These are phyloP conservation scores for Astrocystis sublimbata DNA, from an alignment of 495 filamentous ascomycete genomes.

Conservation along the genomic window DNA sequence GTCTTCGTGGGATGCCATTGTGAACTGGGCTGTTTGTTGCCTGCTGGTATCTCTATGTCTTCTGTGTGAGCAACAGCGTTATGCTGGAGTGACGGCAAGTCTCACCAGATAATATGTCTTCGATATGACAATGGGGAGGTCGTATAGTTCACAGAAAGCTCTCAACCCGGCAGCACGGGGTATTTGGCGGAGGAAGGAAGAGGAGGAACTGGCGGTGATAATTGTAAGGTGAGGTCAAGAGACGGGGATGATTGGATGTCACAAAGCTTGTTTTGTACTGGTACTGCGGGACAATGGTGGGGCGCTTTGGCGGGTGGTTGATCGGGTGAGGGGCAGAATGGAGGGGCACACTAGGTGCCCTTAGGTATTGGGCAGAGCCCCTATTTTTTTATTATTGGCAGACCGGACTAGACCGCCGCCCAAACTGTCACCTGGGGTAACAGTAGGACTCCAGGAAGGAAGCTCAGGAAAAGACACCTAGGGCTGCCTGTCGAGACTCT, in stretches of 20 bases:
- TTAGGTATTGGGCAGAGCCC: too few relatives aligned
- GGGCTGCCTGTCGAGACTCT: too few relatives aligned
- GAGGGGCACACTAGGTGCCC: too few relatives aligned
- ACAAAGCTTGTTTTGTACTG: slow-evolving; percentile 21
- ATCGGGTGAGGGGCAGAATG: slow-evolving; percentile 19
- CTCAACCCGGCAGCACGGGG: slow-evolving; percentile 7
- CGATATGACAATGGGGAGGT: not conserved
- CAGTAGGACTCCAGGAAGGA: too few relatives aligned
- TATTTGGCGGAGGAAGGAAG: slow-evolving; percentile 9
- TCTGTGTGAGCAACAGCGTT: slow-evolving; percentile 1
- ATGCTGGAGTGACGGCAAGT: slow-evolving; percentile 6
- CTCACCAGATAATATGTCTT: slow-evolving; percentile 1
- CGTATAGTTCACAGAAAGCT: not conserved
- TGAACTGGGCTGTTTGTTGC: slow-evolving; percentile 6
- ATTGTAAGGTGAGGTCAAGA: slow-evolving; percentile 21
- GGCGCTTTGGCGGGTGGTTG: slow-evolving; percentile 13
- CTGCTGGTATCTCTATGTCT: not conserved
- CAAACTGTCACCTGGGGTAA: not conserved
- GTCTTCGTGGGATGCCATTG: slow-evolving; percentile 72
- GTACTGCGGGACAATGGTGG: slow-evolving; percentile 23
- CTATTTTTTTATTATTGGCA: slow-evolving; percentile 11
- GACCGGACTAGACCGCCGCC: not conserved
- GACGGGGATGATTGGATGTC: slow-evolving; percentile 21
- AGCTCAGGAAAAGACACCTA: too few relatives aligned
- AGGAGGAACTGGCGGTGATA: slow-evolving; percentile 21